Evolutionary conservation across 2,329 filamentous ascomycete genomes (phyloP).

Genomic region (Leptosphaerulina australis): DNA sequence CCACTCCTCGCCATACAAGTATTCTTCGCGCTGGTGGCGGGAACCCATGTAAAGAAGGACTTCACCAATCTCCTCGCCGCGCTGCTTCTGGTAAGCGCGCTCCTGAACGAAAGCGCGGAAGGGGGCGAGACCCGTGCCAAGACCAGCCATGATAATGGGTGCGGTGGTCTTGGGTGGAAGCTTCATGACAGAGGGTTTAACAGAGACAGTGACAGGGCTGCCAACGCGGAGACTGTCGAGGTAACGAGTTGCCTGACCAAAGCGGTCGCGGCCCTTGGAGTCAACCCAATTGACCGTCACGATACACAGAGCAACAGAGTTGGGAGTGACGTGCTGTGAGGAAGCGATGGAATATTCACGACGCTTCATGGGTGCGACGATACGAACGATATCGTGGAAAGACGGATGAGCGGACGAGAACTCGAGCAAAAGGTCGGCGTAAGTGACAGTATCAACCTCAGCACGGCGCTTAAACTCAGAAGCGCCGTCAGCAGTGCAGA

Average conservation of each 20-base stretch:
- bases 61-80: conserved; percentile 90
- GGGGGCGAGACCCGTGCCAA: conserved; percentile 97
- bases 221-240: conserved; percentile 78
- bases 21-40: conserved; percentile 96
- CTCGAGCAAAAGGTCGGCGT: conserved; percentile 86
- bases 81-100: conserved; percentile 96
- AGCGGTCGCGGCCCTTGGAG: conserved; percentile 82
- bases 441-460: conserved; percentile 90
- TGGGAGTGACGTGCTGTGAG: conserved; percentile 91
- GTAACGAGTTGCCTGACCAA: conserved; percentile 92
- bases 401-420: conserved; percentile 86
- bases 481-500: conserved; percentile 76
- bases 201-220: conserved; percentile 81
- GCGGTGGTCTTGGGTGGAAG: conserved; percentile 85
- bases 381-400: conserved; percentile 86
- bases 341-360: conserved; percentile 99
- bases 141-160: conserved; percentile 97
- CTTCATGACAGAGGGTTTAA: conserved; percentile 99
- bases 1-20: conserved; percentile 99
- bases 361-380: conserved; percentile 91
- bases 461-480: conserved; percentile 90
- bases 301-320: conserved; percentile 90
- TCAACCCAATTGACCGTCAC: conserved; percentile 98
- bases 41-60: conserved; percentile 97
- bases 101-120: conserved; percentile 99